Evolutionary conservation across 2,329 filamentous ascomycete species (phyloP), one percentile per base, ranked within the genome.

Genomic region (Colletotrichum sp.): DNA sequence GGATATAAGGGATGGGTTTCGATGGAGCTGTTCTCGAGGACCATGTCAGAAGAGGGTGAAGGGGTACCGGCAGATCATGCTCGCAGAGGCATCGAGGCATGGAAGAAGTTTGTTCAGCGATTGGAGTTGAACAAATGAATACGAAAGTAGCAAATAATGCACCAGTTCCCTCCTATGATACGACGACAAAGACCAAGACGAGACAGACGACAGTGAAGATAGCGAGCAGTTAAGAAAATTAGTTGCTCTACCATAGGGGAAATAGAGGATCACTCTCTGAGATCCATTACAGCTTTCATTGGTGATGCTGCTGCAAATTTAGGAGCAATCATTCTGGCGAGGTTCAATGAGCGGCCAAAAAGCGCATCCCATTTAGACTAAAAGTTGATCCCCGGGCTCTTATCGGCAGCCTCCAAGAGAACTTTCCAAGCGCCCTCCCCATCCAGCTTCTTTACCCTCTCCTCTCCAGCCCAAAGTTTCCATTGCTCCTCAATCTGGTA

Each of bases 11-110:
- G 56, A 2, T 70, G 55, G 55, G 85, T 93, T 25, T 90, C 87
- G 71, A 87, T 91, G 79, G 91, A 93, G 83, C 78, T 93, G 27
- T 93, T 93, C 80, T 90, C 88, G 58, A 83, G 88, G 43, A 88
- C 84, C 8, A 87, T 92, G 83, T 81, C 86, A 8, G 86, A 89
- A 58, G 79, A 84, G 9, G 84, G 84, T 13, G 72, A 84, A 2
- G 78, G 78, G 2, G 87, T 91, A 5, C 89, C 90, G 0, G 83
- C 83, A 48, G 85, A 89, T 75, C 87, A 92, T 84, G 91, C 91
- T 3, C 79, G 78, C 58, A 84, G 91, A 39, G 91, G 89, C 0
- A 86, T 85, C 6, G 81, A 81, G 32, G 85, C 88, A 15, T 93
- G 90, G 90, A 80, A 85, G 77, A 90, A 75, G 66, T 34, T 81